Evolutionary conservation across 805 yeast species (phyloP).

Genomic region (Pichia occidentalis): DNA sequence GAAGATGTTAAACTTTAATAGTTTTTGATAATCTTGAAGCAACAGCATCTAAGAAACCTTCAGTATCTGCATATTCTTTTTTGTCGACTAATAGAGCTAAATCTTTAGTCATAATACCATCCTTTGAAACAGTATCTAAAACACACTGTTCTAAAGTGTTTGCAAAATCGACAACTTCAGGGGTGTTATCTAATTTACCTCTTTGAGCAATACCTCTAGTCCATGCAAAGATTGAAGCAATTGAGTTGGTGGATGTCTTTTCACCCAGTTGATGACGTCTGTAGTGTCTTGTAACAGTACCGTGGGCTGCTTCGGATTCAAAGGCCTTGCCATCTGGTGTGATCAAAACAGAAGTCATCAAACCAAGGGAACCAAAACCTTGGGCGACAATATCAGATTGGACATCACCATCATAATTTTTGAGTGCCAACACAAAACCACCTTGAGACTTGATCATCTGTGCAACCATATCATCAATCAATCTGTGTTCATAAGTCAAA

Average conservation of each 20-base stretch:
- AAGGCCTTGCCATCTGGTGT: conserved; percentile 84
- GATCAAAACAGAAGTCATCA: conserved; percentile 77
- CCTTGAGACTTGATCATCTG: conserved; percentile 84
- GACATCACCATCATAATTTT: conserved; percentile 83
- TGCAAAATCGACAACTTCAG: conserved; percentile 64
- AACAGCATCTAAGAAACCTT: conserved; percentile 74
- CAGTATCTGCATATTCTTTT: conserved; percentile 61
- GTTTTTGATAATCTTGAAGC: conserved; percentile 35
- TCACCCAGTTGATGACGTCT: conserved; percentile 78
- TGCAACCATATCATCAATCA: conserved; percentile 85
- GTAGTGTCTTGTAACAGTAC: conserved; percentile 81
- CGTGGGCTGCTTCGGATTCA: conserved; percentile 84
- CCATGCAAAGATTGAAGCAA: conserved; percentile 85
- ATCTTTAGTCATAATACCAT: conserved; percentile 78
- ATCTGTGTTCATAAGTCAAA: conserved; percentile 71
- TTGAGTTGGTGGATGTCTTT: conserved; percentile 79
- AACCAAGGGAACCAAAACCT: conserved; percentile 78
- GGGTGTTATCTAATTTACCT: conserved; percentile 69
- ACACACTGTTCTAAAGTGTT: conserved; percentile 59
- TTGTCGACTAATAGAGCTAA: conserved; percentile 61
- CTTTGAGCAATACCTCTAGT: conserved; percentile 77
- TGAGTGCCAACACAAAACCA: conserved; percentile 74
- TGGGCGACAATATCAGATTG: conserved; percentile 83
- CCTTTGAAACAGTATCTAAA: conserved; percentile 64
- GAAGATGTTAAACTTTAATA: conserved; percentile 5